Evolutionary conservation across 257 asterid species (phyloP).

Genomic region (Mitragyna speciosa): DNA sequence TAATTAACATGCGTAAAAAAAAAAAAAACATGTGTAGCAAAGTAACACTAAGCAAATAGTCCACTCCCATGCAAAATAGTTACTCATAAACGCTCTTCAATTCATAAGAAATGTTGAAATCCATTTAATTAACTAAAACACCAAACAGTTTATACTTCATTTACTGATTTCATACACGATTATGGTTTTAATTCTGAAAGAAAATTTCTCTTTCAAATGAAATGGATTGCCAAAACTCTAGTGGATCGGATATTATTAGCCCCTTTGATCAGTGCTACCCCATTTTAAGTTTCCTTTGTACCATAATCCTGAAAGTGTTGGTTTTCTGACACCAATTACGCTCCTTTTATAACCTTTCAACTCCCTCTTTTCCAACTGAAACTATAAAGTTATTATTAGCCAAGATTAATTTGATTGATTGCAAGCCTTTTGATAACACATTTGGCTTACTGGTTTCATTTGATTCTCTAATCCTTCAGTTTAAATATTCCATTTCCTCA

Average conservation of each 20-base stretch:
- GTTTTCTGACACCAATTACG: neutral
- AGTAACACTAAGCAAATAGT: neutral
- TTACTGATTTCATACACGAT: neutral
- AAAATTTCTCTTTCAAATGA: neutral
- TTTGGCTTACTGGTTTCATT: neutral
- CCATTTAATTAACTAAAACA: neutral
- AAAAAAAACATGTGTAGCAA: neutral
- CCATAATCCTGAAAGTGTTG: neutral
- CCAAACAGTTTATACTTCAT: neutral
- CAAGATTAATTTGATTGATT: conserved; percentile 7
- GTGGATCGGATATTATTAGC: neutral
- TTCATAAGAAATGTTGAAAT: too few relatives aligned
- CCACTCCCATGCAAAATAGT: neutral
- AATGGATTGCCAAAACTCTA: neutral
- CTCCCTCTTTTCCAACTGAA: neutral
- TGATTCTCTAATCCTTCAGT: neutral
- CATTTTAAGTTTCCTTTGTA: neutral
- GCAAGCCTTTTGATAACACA: conserved; percentile 2
- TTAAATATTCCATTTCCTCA: neutral
- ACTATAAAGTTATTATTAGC: neutral
- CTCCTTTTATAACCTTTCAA: neutral
- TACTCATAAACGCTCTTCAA: neutral
- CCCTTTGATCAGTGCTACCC: neutral
- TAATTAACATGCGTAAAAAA: too few relatives aligned
- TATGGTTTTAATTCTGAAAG: neutral